A percentile compares a stretch with the other conserved stretches of the same genome.
phyloP scores from a whole-genome alignment of 441 rosid species.

The Populus hybrid region DNA sequence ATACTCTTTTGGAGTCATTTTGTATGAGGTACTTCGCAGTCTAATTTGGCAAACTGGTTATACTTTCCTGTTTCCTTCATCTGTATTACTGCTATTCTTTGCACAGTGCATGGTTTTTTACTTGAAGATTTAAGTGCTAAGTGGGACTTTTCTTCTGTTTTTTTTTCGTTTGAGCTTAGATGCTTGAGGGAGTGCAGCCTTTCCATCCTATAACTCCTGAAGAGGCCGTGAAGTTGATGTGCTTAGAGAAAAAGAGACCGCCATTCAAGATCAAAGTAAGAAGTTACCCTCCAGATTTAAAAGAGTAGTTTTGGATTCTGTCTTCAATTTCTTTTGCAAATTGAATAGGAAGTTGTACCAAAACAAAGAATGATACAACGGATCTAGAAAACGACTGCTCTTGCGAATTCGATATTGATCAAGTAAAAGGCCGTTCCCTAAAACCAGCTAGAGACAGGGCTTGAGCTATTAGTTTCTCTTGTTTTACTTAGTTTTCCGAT shows the following conservation, averaged over 20 bases:
- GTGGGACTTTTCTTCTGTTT: neutral
- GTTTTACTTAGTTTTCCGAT: too few species aligned
- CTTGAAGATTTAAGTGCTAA: neutral
- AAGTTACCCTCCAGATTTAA: too few species aligned
- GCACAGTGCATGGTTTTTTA: neutral
- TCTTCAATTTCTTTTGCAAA: too few species aligned
- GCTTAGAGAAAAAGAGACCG: slow-evolving; percentile 72
- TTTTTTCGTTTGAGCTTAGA: slow-evolving; percentile 42
- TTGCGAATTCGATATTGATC: too few species aligned
- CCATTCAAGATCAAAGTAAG: slow-evolving; percentile 63
- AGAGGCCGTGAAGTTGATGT: slow-evolving; percentile 70
- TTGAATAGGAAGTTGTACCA: too few species aligned
- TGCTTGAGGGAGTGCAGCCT: slow-evolving; percentile 87
- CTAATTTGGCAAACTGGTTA: neutral
- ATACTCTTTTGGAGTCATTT: slow-evolving; percentile 75
- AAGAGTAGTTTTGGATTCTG: too few species aligned
- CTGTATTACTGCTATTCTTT: neutral
- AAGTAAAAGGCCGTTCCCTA: too few species aligned
- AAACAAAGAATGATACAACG: too few species aligned
- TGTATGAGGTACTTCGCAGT: slow-evolving; percentile 67
- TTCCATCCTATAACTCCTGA: slow-evolving; percentile 74
- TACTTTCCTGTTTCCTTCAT: neutral
- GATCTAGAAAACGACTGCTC: too few species aligned
- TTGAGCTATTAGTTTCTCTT: too few species aligned
- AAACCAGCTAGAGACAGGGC: too few species aligned